These are phyloP conservation scores for Akebia trifoliata DNA, from an alignment of 164 flowering plant species.

Conservation along the genomic window DNA sequence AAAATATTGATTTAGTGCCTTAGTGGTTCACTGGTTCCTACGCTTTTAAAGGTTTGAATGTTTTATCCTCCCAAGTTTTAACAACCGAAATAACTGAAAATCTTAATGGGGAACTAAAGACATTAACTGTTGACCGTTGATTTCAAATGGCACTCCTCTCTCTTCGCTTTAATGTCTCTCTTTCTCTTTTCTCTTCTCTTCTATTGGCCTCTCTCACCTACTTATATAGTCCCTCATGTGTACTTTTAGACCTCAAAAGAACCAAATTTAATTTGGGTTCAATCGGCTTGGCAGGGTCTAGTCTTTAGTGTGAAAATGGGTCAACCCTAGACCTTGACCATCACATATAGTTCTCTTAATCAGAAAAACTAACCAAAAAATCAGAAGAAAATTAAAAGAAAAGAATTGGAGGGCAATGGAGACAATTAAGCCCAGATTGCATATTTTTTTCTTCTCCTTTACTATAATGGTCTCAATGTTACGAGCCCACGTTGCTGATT, in stretches of 20 bases:
- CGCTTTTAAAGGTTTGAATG: too few relatives aligned
- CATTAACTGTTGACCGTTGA: not conserved
- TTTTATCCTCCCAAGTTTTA: too few relatives aligned
- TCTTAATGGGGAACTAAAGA: too few relatives aligned
- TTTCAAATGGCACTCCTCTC: constrained; percentile 5
- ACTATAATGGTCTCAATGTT: constrained; percentile 12
- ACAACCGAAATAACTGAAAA: too few relatives aligned
- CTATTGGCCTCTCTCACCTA: not conserved
- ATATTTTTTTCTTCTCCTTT: constrained; percentile 18
- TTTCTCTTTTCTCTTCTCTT: not conserved
- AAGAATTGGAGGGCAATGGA: not conserved
- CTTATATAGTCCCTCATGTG: not conserved
- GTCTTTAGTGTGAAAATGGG: not conserved
- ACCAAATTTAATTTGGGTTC: not conserved
- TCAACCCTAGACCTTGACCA: constrained; percentile 9
- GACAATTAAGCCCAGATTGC: constrained; percentile 1
- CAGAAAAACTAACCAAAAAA: not conserved
- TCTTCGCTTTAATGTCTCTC: not conserved
- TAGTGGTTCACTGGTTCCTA: too few relatives aligned
- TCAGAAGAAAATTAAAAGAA: not conserved
- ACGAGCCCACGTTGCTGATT: constrained; percentile 30
- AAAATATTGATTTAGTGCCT: too few relatives aligned
- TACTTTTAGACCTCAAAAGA: not conserved
- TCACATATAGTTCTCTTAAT: not conserved
- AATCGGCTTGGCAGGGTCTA: constrained; percentile 1